These are phyloP conservation scores for Phytophthora niederhauseri DNA, from an alignment of 352 stramenopile species.

Conservation along the genomic window DNA sequence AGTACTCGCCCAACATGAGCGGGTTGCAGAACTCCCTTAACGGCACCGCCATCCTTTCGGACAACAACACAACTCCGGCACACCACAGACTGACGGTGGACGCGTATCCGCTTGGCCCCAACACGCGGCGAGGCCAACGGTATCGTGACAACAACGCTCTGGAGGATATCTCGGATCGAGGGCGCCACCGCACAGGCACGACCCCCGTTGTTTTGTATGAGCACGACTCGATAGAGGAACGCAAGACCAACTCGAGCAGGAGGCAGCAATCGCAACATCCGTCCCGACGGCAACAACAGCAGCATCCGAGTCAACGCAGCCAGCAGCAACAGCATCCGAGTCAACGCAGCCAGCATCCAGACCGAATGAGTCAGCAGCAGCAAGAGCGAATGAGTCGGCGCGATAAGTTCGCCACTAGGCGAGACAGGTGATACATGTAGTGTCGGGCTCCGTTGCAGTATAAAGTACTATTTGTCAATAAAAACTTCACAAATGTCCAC, in stretches of 20 bases:
- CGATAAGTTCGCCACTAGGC: slow-evolving; percentile 29
- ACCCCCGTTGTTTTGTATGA: slow-evolving; percentile 45
- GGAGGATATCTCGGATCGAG: slow-evolving; percentile 32
- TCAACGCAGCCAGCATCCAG: neutral
- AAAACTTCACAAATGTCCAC: neutral
- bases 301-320: neutral
- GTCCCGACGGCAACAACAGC: slow-evolving; percentile 13
- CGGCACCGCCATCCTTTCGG: slow-evolving; percentile 45
- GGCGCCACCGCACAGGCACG: slow-evolving; percentile 31
- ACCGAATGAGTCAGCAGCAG: slow-evolving; percentile 4
- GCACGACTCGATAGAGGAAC: slow-evolving; percentile 27
- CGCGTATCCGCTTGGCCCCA: slow-evolving; percentile 26
- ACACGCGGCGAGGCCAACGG: slow-evolving; percentile 19
- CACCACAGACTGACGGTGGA: slow-evolving; percentile 41
- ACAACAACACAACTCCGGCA: slow-evolving; percentile 38
- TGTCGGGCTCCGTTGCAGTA: neutral
- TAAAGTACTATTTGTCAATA: slow-evolving; percentile 6
- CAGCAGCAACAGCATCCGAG: slow-evolving; percentile 1
- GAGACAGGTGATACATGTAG: slow-evolving; percentile 33
- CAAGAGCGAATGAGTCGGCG: slow-evolving; percentile 19
- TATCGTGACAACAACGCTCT: slow-evolving; percentile 12
- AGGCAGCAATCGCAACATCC: slow-evolving; percentile 10
- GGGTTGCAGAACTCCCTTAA: slow-evolving; percentile 35
- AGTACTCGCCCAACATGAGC: slow-evolving; percentile 42
- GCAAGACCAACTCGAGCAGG: slow-evolving; percentile 32